A percentile compares a stretch with the other conserved stretches of the same genome.
Evolutionary conservation across 2,329 filamentous ascomycete genomes (phyloP).

Genomic region (Aureobasidium musti): DNA sequence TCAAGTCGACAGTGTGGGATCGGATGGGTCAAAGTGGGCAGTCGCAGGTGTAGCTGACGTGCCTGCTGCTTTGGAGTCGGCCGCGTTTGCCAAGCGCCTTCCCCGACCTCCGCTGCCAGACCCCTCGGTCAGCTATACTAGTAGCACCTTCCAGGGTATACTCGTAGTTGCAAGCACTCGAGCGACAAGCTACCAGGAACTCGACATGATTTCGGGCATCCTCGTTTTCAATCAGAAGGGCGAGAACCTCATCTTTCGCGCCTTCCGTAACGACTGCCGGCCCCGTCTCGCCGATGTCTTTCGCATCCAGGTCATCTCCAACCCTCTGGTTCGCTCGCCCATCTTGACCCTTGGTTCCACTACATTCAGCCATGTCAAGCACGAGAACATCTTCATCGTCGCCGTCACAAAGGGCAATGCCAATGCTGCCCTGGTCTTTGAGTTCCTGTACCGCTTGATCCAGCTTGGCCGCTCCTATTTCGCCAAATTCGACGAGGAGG

Average conservation of each 20-base stretch:
- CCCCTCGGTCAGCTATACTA: background rate
- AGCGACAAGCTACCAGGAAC: background rate
- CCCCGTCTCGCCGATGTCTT: constrained; percentile 98
- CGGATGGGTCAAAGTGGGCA: background rate
- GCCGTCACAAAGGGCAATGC: constrained; percentile 99
- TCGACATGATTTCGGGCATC: constrained; percentile 90
- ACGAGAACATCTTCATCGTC: constrained; percentile 98
- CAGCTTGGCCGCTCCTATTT: constrained; percentile 93
- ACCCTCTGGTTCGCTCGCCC: constrained; percentile 93
- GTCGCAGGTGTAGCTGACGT: constrained; percentile 4
- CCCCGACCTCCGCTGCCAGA: constrained; percentile 9
- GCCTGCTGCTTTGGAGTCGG: background rate
- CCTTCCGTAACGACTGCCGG: constrained; percentile 97
- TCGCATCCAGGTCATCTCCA: constrained; percentile 98
- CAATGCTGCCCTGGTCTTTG: constrained; percentile 96
- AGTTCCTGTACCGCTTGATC: constrained; percentile 93
- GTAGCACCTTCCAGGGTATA: background rate
- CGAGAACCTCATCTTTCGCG: constrained; percentile 98
- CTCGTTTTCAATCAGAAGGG: constrained; percentile 99
- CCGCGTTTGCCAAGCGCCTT: constrained; percentile 2
- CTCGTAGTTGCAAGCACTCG: background rate
- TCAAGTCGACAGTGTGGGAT: no score
- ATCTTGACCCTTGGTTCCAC: constrained; percentile 97
- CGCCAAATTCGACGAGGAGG: constrained; percentile 98
- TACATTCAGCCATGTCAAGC: constrained; percentile 99